A percentile compares a stretch with the other conserved stretches of the same genome.
Conservation (phyloP, 23 red algal genomes). For the Pyropia haitanensis region DNA sequence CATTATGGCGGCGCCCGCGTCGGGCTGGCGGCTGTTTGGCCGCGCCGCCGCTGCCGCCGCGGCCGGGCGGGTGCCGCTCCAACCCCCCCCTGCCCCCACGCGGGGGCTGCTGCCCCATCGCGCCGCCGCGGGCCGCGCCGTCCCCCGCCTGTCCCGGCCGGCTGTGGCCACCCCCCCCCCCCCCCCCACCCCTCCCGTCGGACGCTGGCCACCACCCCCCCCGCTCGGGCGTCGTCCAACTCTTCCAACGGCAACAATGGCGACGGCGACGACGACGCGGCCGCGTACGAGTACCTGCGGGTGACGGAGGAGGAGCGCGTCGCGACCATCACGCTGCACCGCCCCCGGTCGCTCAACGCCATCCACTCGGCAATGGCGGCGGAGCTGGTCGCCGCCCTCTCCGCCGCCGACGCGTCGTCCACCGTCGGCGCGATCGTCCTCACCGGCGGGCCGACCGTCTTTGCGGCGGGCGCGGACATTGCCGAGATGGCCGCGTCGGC, state of each 20-base stretch:
- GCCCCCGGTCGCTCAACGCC: conserved; percentile 70
- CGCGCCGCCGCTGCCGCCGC: no score
- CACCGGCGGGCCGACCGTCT: conserved; percentile 73
- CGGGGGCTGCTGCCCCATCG: no score
- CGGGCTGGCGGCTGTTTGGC: no score
- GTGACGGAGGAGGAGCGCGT: conserved; percentile 33
- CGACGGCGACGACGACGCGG: background rate
- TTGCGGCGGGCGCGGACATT: conserved; percentile 92
- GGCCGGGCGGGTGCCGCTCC: no score
- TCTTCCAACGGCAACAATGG: background rate
- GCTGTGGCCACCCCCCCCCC: no score
- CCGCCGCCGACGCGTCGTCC: conserved; percentile 52
- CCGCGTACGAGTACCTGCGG: conserved; percentile 44
- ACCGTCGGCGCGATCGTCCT: conserved; percentile 84
- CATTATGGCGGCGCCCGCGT: no score
- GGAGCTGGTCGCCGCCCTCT: conserved; percentile 69
- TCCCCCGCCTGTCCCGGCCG: no score
- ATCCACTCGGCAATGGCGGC: conserved; percentile 48
- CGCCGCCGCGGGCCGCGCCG: no score
- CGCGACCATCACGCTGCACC: conserved; percentile 67
- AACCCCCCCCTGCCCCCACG: no score
- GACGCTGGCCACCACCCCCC: no score
- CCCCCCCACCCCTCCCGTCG: no score
- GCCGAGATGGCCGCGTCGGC: conserved; percentile 55
- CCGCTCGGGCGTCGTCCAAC: no score